A percentile compares a stretch with the other conserved stretches of the same genome.
These are phyloP conservation scores for Starmerella davenportii DNA, from an alignment of 805 yeast species.

Conservation along the genomic window DNA sequence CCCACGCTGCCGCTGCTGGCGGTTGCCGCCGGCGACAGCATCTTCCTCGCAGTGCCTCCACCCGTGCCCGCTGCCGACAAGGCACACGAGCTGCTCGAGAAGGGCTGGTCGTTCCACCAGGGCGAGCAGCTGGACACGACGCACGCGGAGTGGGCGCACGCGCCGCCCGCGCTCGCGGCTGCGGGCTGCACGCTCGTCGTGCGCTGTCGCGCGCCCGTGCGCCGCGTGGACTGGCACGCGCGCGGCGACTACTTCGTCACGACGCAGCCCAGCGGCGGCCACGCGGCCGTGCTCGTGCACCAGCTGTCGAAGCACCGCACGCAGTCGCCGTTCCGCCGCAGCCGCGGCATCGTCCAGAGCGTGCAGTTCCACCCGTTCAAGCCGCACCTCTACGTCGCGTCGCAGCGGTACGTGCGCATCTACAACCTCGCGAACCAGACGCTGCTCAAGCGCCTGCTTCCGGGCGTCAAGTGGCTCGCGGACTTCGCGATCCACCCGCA, in stretches of 20 bases:
- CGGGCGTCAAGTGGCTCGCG: slow-evolving; percentile 92
- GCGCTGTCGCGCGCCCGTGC: slow-evolving; percentile 45
- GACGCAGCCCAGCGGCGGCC: slow-evolving; percentile 85
- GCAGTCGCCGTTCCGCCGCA: slow-evolving; percentile 85
- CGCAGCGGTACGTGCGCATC: slow-evolving; percentile 80
- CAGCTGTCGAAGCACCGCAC: slow-evolving; percentile 86
- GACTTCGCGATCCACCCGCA: slow-evolving; percentile 86
- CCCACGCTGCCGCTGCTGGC: slow-evolving; percentile 63
- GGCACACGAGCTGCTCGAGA: slow-evolving; percentile 61
- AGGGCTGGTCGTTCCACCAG: slow-evolving; percentile 64
- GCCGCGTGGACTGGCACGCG: slow-evolving; percentile 85
- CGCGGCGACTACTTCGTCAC: slow-evolving; percentile 93
- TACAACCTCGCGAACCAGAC: slow-evolving; percentile 81
- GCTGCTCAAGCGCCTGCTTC: slow-evolving; percentile 64
- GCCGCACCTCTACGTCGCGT: slow-evolving; percentile 83
- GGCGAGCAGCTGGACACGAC: slow-evolving; percentile 24
- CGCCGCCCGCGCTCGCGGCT: slow-evolving; percentile 39
- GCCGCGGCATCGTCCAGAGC: slow-evolving; percentile 87
- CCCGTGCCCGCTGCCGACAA: slow-evolving; percentile 72
- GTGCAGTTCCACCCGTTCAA: slow-evolving; percentile 94
- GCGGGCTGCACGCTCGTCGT: slow-evolving; percentile 61
- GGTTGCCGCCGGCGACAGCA: slow-evolving; percentile 61
- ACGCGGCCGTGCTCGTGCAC: slow-evolving; percentile 80
- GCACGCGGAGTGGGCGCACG: slow-evolving; percentile 61
- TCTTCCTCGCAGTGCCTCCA: slow-evolving; percentile 70